Base-by-base conservation (phyloP, 2,329 filamentous ascomycete genomes). In the Juglanconis sp. region DNA sequence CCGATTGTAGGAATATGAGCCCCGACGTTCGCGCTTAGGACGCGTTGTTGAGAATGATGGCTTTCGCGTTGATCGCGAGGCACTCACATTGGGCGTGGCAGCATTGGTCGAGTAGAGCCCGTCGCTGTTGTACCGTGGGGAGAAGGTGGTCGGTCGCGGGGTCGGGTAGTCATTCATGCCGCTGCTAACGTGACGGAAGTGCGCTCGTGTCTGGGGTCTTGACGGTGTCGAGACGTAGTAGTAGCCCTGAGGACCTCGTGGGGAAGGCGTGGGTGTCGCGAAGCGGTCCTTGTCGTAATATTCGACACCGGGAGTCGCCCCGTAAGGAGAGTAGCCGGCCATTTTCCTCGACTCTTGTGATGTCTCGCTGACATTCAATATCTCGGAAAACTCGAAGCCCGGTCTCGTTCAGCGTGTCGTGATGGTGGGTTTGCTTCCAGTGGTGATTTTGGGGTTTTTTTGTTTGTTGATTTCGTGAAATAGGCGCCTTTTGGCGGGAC, bases 41-140 rank as follows among this genome's bases (percentile, higher is more conserved):
- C 68, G 74, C 71, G 75, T 74, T 70, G 73, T 75, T 66, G 77
- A 74, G 70, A 75, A 79, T 73, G 76, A 80, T 74, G 74, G 70
- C 75, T 81, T 81, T 69, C 75, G 75, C 70, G 74, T 69, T 73
- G 74, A 73, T 73, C 74, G 73, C 76, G 74, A 71, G 71, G 73
- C 74, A 86, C 83, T 86, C 83, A 86, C 83, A 85, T 86, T 83
- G 77, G 81, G 82, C 76, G 83, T 85, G 76, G 81, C 83, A 53
- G 61, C 61, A 59, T 60, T 54, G 54, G 61, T 63, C 40, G 61
- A 63, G 78, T 86, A 86, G 71, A 83, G 77, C 73, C 83, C 83
- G 71, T 78, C 80, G 79, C 83, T 86, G 72, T 81, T 85, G 77
- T 83, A 86, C 68, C 83, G 81, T 64, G 83, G 83, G 64, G 83